phyloP scores from a whole-genome alignment of 2,329 filamentous ascomycete species.

The Colletotrichum liaoningense region DNA sequence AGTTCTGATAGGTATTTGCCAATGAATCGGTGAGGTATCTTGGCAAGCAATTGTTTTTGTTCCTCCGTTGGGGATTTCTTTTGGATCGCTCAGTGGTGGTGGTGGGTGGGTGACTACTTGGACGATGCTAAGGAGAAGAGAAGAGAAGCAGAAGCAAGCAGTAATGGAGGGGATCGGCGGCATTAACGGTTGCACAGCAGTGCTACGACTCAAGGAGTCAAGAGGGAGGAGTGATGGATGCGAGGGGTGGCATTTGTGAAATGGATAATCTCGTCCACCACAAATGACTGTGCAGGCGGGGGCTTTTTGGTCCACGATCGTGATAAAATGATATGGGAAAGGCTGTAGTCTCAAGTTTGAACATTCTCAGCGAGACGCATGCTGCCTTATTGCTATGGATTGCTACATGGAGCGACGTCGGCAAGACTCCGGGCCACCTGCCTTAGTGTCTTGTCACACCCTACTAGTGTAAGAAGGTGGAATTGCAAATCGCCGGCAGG shows the following conservation, averaged over 20 bases:
- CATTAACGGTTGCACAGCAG: slow-evolving; percentile 5
- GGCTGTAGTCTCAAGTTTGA: background rate
- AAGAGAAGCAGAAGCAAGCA: background rate
- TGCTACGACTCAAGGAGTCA: background rate
- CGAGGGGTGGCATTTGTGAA: background rate
- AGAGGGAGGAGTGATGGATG: background rate
- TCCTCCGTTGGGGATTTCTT: background rate
- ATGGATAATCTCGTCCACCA: background rate
- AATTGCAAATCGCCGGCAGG: background rate
- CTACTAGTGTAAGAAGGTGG: background rate
- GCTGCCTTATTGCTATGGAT: background rate
- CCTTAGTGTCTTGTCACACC: background rate
- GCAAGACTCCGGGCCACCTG: slow-evolving; percentile 20
- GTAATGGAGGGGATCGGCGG: background rate
- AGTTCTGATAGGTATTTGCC: background rate
- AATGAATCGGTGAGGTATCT: background rate
- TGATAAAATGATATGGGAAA: background rate
- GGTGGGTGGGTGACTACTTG: too few relatives aligned
- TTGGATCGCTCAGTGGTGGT: too few relatives aligned
- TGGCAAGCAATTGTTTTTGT: background rate
- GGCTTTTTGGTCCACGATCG: background rate
- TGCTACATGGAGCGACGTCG: slow-evolving; percentile 6
- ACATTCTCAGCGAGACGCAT: background rate
- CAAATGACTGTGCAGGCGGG: too few relatives aligned
- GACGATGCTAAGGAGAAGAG: background rate